phyloP scores from a whole-genome alignment of 2,329 filamentous ascomycete species.

The Neofusicoccum laricinum region DNA sequence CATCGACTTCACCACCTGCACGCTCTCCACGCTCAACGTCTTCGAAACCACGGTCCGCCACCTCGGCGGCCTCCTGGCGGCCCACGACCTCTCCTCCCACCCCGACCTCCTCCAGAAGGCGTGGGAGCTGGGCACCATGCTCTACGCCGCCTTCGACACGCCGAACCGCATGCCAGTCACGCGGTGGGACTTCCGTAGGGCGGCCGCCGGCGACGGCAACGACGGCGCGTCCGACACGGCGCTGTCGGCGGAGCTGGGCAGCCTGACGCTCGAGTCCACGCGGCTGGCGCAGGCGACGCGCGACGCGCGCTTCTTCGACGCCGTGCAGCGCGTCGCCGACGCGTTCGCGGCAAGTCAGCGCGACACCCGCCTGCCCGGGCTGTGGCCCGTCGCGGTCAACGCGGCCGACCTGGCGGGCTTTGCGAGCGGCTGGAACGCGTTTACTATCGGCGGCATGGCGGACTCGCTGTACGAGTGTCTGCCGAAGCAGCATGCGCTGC shows the following conservation, averaged over 20 bases:
- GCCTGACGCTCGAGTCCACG: slow-evolving; percentile 42
- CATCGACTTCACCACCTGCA: slow-evolving; percentile 80
- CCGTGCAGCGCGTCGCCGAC: slow-evolving; percentile 35
- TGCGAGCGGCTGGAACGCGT: not conserved
- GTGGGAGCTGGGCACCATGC: slow-evolving; percentile 19
- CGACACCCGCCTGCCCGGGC: slow-evolving; percentile 35
- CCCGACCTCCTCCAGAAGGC: slow-evolving; percentile 19
- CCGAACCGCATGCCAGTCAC: slow-evolving; percentile 38
- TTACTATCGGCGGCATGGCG: slow-evolving; percentile 38
- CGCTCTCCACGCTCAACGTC: slow-evolving; percentile 70
- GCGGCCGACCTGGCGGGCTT: slow-evolving; percentile 18
- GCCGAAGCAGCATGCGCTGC: slow-evolving; percentile 44
- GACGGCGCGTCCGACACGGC: slow-evolving; percentile 21
- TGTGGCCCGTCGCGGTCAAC: slow-evolving; percentile 38
- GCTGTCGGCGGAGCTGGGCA: slow-evolving; percentile 37
- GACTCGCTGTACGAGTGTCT: slow-evolving; percentile 52
- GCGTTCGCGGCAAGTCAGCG: slow-evolving; percentile 33
- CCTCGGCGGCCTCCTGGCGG: slow-evolving; percentile 19
- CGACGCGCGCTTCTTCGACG: slow-evolving; percentile 39
- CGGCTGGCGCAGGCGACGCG: slow-evolving; percentile 39
- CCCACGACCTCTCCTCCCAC: slow-evolving; percentile 18
- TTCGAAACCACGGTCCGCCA: slow-evolving; percentile 74
- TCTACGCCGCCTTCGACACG: slow-evolving; percentile 25
- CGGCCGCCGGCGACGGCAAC: not conserved
- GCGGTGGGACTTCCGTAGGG: slow-evolving; percentile 30